Evolutionary conservation across 1,139 yeast genomes (phyloP), one percentile per base, ranked within the genome.

Genomic region (Blastobotrys apis): DNA sequence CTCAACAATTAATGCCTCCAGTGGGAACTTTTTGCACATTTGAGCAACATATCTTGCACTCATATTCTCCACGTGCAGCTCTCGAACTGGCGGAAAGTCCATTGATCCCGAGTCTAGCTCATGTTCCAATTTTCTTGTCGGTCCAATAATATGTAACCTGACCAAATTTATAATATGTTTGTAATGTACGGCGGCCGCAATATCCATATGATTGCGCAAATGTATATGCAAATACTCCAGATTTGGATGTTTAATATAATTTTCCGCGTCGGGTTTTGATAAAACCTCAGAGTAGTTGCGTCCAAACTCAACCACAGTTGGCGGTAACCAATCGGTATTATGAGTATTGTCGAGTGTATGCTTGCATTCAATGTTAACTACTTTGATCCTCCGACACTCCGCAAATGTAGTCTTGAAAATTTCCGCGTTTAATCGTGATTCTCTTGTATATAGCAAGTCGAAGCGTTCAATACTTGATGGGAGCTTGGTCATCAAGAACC

Each of bases 311-410:
- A 25, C 13, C 10, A 36, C 32, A 22, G 41, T 37, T 3, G 36
- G 13, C n/a, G 44, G 44, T 13, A 41, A n/a, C 44, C 44, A 41
- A 13, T 41, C 40, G 5, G 41, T 41, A 25, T 41, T 20, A 10
- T 15, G 15, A 4, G 36, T 41, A 33, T 41, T 41, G 17, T 9
- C 12, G 6, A 39, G 31, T 3, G 32, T 5, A 3, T 33, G 22
- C 12, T 27, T 20, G 21, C 32, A 26, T 15, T 41, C 44, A 5
- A 41, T 19, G 19, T 36, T 19, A 3, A 41, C 12, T 12, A 23
- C 21, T n/a, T 32, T 32, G 22, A 41, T 15, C 3, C 41, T 22
- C 5, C 44, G 30, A 20, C 40, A 35, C 4, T 33, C 31, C 4
- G 44, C 17, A 26, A 41, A 32, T 15, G 22, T 17, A 12, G 25